Percentiles rank a stretch among this genome's conserved stretches.
Evolutionary conservation across 148 eudicot genomes (phyloP).

Genomic region (Amaranthus cruentus): DNA sequence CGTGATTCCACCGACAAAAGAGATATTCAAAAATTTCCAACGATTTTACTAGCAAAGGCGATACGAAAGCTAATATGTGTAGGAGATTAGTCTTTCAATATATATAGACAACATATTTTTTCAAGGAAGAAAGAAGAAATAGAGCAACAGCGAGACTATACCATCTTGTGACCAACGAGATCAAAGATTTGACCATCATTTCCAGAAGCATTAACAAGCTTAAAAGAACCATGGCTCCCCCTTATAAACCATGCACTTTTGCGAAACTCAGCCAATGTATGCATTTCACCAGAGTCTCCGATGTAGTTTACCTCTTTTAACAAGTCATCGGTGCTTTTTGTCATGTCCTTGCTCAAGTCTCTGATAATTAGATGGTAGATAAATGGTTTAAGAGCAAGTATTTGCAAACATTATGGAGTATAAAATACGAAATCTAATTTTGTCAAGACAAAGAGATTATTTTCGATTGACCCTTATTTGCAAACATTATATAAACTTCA

Average conservation of each 20-base stretch:
- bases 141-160: constrained; percentile 28
- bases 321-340: constrained; percentile 21
- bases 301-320: constrained; percentile 53
- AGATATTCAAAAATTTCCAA: background rate
- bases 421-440: too few relatives aligned
- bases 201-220: constrained; percentile 31
- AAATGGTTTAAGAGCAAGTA: background rate
- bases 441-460: background rate
- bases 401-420: background rate
- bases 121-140: constrained; percentile 9
- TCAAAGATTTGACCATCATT: constrained; percentile 53
- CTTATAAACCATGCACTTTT: constrained; percentile 57
- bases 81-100: background rate
- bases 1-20: background rate
- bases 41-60: background rate
- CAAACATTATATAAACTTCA: too few relatives aligned
- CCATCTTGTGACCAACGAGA: constrained; percentile 60
- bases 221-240: constrained; percentile 52
- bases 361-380: constrained; percentile 30
- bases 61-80: background rate
- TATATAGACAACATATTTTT: background rate
- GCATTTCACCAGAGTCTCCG: constrained; percentile 50
- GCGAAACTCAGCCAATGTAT: constrained; percentile 50
- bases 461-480: too few relatives aligned
- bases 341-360: constrained; percentile 36